Percentiles rank a stretch among this genome's conserved stretches.
These are phyloP conservation scores for Diaporthe longicolla DNA, from an alignment of 2,329 filamentous ascomycete species.

Conservation along the genomic window DNA sequence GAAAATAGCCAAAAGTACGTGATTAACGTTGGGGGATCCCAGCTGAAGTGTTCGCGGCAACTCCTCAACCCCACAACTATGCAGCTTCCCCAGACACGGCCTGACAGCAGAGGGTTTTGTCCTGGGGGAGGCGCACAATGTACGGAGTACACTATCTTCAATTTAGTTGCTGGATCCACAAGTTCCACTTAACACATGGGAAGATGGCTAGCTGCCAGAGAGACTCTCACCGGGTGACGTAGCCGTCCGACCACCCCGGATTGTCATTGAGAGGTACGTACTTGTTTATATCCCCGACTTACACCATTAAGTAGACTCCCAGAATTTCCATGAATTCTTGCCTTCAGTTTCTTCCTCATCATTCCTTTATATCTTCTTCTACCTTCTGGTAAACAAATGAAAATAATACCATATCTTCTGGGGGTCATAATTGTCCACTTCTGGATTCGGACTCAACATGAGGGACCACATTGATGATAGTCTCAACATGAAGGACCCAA, in stretches of 20 bases:
- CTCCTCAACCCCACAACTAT: not conserved
- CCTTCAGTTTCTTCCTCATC: not conserved
- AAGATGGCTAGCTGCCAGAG: not conserved
- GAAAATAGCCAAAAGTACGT: not conserved
- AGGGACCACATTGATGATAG: not conserved
- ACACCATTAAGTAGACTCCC: not conserved
- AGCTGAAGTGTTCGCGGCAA: not conserved
- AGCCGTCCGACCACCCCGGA: not conserved
- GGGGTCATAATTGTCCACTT: not conserved
- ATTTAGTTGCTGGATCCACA: not conserved
- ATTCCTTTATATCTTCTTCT: not conserved
- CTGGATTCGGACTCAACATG: not conserved
- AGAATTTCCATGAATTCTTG: not conserved
- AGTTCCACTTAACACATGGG: not conserved
- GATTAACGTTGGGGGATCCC: not conserved
- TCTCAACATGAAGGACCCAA: constrained; percentile 9
- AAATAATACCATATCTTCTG: not conserved
- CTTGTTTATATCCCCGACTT: not conserved
- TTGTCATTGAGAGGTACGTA: not conserved
- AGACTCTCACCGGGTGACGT: not conserved
- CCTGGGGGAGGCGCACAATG: not conserved
- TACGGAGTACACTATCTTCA: not conserved
- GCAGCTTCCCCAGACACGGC: not conserved
- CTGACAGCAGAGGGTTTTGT: not conserved
- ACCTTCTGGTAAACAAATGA: not conserved